Conservation (phyloP, 2,329 filamentous ascomycete species). For the Aspergillus clavatus region DNA sequence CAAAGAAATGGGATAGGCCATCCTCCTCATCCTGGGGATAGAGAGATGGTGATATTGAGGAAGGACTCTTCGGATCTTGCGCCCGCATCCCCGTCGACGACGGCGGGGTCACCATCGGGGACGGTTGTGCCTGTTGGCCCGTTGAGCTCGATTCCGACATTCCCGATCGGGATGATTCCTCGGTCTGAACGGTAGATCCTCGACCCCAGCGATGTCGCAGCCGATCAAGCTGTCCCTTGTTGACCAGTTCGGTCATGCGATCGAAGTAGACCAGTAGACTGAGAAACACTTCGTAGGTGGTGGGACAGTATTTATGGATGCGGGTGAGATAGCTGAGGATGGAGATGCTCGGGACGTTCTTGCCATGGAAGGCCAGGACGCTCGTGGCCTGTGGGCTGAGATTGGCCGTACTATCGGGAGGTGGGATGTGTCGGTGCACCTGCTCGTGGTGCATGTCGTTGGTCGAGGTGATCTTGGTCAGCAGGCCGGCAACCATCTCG, state of each 20-base stretch:
- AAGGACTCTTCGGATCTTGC: conserved; percentile 31
- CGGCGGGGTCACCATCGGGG: conserved; percentile 35
- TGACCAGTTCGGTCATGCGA: conserved; percentile 95
- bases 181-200: conserved; percentile 13
- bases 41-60: conserved; percentile 31
- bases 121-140: conserved; percentile 16
- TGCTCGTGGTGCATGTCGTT: conserved; percentile 94
- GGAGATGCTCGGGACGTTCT: conserved; percentile 95
- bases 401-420: conserved; percentile 54
- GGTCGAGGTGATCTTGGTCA: conserved; percentile 95
- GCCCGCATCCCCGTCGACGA: conserved; percentile 31
- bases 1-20: conserved; percentile 69
- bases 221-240: conserved; percentile 68
- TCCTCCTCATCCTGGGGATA: conserved; percentile 44
- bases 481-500: conserved; percentile 93
- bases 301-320: conserved; percentile 98
- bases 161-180: conserved; percentile 13
- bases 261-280: conserved; percentile 97
- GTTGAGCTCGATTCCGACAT: conserved; percentile 18
- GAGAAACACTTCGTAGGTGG: conserved; percentile 95
- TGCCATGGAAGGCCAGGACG: conserved; percentile 93
- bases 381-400: conserved; percentile 62
- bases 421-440: conserved; percentile 67
- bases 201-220: conserved; percentile 34
- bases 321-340: conserved; percentile 92